Conservation (phyloP, 1,139 yeast genomes). For the Yamadazyma kanchanaburiensis region DNA sequence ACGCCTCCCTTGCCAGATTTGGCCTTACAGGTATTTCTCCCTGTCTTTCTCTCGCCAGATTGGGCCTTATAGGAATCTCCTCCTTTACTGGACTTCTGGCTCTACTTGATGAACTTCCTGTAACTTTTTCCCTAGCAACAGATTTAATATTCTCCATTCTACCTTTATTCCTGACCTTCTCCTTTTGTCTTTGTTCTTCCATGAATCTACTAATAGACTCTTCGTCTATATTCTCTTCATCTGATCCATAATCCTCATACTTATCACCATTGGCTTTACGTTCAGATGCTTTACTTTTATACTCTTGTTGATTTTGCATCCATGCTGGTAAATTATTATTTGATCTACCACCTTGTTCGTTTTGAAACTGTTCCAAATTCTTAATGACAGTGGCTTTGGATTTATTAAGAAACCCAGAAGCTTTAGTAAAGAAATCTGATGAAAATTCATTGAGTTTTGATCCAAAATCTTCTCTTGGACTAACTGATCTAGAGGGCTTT, state of each 20-base stretch:
- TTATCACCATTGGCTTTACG: conserved; percentile 33
- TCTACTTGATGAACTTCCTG: conserved; percentile 3
- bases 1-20: neutral
- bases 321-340: conserved; percentile 61
- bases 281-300: conserved; percentile 41
- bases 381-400: conserved; percentile 62
- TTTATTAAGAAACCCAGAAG: conserved; percentile 56
- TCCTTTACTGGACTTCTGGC: conserved; percentile 2
- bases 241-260: conserved; percentile 40
- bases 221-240: conserved; percentile 41
- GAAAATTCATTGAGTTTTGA: conserved; percentile 58
- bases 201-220: conserved; percentile 41
- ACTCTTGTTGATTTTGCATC: conserved; percentile 63
- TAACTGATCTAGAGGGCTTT: conserved; percentile 2
- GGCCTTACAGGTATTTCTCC: too few species aligned
- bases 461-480: conserved; percentile 13
- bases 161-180: conserved; percentile 30
- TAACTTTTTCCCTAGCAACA: conserved; percentile 17
- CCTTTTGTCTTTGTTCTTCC: conserved; percentile 36
- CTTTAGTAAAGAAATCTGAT: conserved; percentile 58
- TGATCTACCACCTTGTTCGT: conserved; percentile 16
- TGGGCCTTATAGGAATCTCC: too few species aligned
- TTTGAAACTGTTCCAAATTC: conserved; percentile 61
- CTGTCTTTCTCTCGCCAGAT: conserved; percentile 1
- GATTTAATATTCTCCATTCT: conserved; percentile 21